These are phyloP conservation scores for Raphanus raphanistrum DNA, from an alignment of 345 rosid genomes.

Conservation along the genomic window DNA sequence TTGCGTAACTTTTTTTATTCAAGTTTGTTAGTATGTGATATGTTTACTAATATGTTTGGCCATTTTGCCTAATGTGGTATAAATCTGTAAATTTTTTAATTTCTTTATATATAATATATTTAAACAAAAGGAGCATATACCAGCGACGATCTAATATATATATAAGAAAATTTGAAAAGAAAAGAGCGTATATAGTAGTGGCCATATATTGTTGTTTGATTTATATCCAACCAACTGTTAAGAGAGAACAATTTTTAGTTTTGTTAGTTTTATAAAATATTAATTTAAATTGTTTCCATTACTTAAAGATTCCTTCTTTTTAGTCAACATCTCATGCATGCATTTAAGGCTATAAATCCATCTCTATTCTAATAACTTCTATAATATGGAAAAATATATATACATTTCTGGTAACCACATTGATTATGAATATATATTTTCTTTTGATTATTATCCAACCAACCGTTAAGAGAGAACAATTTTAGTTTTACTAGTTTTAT, in stretches of 20 bases:
- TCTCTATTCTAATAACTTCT: background rate
- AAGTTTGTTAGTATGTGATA: background rate
- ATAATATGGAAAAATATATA: background rate
- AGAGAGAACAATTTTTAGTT: no score
- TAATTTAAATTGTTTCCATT: background rate
- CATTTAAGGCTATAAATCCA: background rate
- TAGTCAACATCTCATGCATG: background rate
- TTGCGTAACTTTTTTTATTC: background rate
- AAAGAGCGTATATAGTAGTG: background rate
- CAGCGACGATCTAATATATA: background rate
- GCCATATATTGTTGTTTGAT: background rate
- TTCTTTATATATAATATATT: background rate
- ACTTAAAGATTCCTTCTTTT: background rate
- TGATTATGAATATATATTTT: background rate
- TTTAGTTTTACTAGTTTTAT: no score
- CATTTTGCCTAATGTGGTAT: background rate
- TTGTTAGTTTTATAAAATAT: no score
- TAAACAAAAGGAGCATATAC: background rate
- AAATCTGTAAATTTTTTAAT: background rate
- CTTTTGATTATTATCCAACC: background rate
- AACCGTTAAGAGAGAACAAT: background rate
- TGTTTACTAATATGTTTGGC: background rate
- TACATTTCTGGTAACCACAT: background rate
- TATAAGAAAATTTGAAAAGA: background rate
- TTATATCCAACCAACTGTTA: no score